Percentiles rank a stretch among this genome's conserved stretches.
These are phyloP conservation scores for Blumeria graminis DNA, from an alignment of 2,329 filamentous ascomycete genomes.

Conservation along the genomic window DNA sequence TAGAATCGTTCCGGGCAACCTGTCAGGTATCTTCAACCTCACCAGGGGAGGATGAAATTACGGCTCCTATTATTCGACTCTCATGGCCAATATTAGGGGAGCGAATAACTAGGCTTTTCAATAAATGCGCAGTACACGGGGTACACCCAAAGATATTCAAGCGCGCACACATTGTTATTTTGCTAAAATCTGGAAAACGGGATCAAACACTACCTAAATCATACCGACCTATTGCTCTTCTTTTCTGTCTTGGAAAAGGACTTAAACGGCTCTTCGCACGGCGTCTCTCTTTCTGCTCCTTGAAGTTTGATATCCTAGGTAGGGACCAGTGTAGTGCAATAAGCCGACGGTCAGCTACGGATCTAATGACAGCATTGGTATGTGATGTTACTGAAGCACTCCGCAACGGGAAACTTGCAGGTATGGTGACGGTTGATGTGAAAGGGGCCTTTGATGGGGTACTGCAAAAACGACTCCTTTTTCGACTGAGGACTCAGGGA, in stretches of 20 bases:
- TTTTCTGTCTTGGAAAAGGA: neutral
- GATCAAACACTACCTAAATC: neutral
- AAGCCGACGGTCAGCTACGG: neutral
- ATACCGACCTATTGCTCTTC: neutral
- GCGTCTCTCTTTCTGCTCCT: neutral
- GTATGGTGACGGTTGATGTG: neutral
- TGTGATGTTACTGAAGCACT: neutral
- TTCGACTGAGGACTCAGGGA: neutral
- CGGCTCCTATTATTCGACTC: neutral
- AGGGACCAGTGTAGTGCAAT: neutral
- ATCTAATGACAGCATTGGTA: neutral
- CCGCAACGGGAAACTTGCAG: neutral
- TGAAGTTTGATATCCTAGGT: neutral
- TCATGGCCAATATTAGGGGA: neutral
- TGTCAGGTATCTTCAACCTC: neutral
- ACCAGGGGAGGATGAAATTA: neutral
- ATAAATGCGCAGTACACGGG: neutral
- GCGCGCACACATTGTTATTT: neutral
- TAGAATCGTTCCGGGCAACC: neutral
- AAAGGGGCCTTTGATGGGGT: neutral
- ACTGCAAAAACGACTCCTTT: neutral
- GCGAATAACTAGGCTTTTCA: neutral
- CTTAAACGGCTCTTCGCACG: neutral
- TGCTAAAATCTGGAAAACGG: neutral
- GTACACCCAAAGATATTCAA: neutral